Evolutionary conservation across 352 stramenopile species (phyloP), one percentile per base, ranked within the genome.

Genomic region (Peronospora belbahrii): DNA sequence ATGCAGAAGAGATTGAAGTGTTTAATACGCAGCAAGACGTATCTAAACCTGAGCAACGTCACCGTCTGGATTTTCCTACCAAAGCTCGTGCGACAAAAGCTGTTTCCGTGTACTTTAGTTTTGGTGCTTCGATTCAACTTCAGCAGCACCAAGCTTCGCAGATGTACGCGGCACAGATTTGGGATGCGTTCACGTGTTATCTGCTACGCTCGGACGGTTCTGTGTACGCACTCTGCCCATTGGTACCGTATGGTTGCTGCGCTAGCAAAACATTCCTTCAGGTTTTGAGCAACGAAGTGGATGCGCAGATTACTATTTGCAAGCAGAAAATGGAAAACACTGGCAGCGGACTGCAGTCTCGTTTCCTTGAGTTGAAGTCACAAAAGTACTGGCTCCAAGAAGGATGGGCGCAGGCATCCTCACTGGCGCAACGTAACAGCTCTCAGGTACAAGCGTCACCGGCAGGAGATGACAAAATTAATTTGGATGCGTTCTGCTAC

Each of bases 311-410:
- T 7, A 19, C 51, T 20, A 40, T 85, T 15, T 66, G 60, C 42
- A 83, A 86, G 42, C 62, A 65, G 39, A 73, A 75, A 33, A 52
- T 63, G 33, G 35, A 60, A 2, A 32, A 23, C 3, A 22, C 19
- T 4, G 42, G 33, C 22, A 56, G 19, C 17, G 37, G 36, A 25
- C 35, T 83, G 9, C 53, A 79, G 20, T 51, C 55, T 23, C 56
- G 57, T 8, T 44, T 88, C 17, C 60, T 70, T 0, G 70, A 83
- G 47, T 65, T 91, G 30, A 89, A 88, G 61, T 87, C 80, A 15
- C 80, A 91, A 34, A 85, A 87, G 56, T 88, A 88, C 60, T 91
- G 80, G 80, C 51, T 91, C 6, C 59, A 86, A 13, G 67, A 88
- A 56, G 63, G 66, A 6, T 91, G 80, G 80, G 57, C 59, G 0